Base-by-base conservation (phyloP, 1,284 basidiomycete genomes). In the Boletellus deceptivus region DNA sequence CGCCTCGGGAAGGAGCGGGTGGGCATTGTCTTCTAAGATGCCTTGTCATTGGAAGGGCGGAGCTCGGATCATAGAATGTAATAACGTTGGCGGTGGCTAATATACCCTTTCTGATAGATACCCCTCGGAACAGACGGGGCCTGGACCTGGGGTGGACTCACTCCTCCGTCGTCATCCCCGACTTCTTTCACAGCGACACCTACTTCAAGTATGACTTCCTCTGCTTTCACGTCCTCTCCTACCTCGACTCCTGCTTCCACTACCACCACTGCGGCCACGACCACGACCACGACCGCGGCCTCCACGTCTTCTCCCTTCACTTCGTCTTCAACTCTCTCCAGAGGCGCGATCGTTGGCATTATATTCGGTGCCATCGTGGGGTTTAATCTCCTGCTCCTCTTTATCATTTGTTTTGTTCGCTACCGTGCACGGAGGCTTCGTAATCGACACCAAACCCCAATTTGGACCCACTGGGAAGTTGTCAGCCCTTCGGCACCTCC, bases 91-190 rank as follows among this genome's bases (percentile, higher is more conserved):
- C 24, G n/a, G 37, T 55, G 43, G 38, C 55, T 64, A 47, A 61
- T 40, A 25, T 27, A 20, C 20, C 22, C 18, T 34, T 42, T 55
- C 16, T 35, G 34, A n/a, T 34, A 87, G 86, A 86, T 89, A 57
- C 86, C 86, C 38, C 71, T 89, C 31, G 81, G 79, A 43, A 71
- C 79, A 14, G 71, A 84, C 52, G 74, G 75, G 24, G 65, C 67
- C 14, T 89, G 82, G 77, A 79, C 77, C 16, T 89, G 78, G 58
- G 86, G 86, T 54, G 86, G 86, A 36, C 70, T 77, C 18, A 75
- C 79, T 20, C 65, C 79, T 27, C 82, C 83, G 20, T 67, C 61
- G 41, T 52, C 63, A 29, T 54, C 59, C 2, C 55, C 57, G 17
- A 43, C 60, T 24, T 58, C 68, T 33, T 53, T 66, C 24, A 59